Evolutionary conservation across 2,329 filamentous ascomycete species (phyloP), one percentile per base, ranked within the genome.

Genomic region (Aurifilum marmelostoma): DNA sequence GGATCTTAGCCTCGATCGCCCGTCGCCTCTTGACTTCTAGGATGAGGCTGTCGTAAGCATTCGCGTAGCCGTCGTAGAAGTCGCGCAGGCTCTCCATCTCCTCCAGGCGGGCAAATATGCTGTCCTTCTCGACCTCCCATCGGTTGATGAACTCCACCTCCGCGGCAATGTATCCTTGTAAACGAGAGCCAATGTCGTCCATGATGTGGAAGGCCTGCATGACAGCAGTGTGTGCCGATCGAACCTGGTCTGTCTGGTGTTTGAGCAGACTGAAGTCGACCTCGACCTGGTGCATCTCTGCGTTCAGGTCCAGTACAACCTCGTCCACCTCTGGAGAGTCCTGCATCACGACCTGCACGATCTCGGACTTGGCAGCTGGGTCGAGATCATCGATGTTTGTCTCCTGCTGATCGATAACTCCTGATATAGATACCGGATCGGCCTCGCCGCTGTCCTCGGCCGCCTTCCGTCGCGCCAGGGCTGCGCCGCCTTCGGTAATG

Each of bases 41-140:
- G 32, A 97, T 86, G 16, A 99, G 83, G 27, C 91, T 89, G 73
- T 93, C 91, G 76, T 99, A 98, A 0, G 94, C 93, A 65, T 89
- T 87, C 27, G 92, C 85, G 75, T 98, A 99, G 24, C 91, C 90
- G 71, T 95, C 91, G 79, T 97, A 98, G 74, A 97, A 93, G n/a
- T 88, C 83, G 14, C 89, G 86, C 74, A 97, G 87, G 29, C 88
- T 88, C 65, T 91, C 89, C 79, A 98, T 91, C 75, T 97, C 93
- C 12, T 85, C 82, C 54, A 97, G 87, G 73, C 89, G 91, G 21
- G 81, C 83, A 47, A 85, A 83, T 32, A 98, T 92, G 24, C 84
- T 85, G 4, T 88, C 85, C 72, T 90, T 89, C 73, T 97, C 93
- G 69, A 91, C 88, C 37, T 88, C 86, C 93, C 95, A 97, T 2